Percentiles rank a stretch among this genome's conserved stretches.
Conservation (phyloP, 176 grass and related monocot species). For the Lolium multiflorum region DNA sequence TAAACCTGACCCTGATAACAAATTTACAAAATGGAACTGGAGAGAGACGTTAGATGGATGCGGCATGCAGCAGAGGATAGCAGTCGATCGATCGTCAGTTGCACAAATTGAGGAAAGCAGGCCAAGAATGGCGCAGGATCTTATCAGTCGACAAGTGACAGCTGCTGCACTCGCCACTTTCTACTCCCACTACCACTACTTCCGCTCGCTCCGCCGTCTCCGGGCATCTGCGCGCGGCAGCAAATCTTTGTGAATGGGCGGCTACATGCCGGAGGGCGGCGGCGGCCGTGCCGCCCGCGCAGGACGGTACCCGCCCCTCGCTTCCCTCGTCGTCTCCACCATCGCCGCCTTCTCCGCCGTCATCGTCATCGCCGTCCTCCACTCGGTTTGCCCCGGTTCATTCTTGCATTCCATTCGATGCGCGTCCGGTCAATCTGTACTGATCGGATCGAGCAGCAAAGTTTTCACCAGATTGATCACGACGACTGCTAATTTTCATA, state of each 20-base stretch:
- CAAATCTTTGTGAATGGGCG: slow-evolving; percentile 24
- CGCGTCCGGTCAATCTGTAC: not conserved
- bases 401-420: not conserved
- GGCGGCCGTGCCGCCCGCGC: not conserved
- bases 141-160: not conserved
- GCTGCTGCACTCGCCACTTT: not conserved
- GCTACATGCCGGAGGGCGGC: slow-evolving; percentile 26
- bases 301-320: slow-evolving; percentile 39
- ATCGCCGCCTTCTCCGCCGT: slow-evolving; percentile 61
- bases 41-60: not conserved
- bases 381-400: slow-evolving; percentile 4
- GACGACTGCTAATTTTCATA: not conserved
- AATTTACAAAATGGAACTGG: not conserved
- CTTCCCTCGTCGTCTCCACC: slow-evolving; percentile 45
- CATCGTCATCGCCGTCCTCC: slow-evolving; percentile 54
- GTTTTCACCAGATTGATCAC: not conserved
- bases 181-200: not conserved
- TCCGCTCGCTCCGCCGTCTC: not conserved
- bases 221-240: not conserved
- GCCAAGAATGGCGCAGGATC: slow-evolving; percentile 16
- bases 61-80: not conserved
- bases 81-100: not conserved
- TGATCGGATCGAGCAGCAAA: not conserved
- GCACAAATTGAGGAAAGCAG: slow-evolving; percentile 36
- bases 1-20: not conserved